Conservation (phyloP, 352 stramenopile species). For the Aphanomyces invadans region DNA sequence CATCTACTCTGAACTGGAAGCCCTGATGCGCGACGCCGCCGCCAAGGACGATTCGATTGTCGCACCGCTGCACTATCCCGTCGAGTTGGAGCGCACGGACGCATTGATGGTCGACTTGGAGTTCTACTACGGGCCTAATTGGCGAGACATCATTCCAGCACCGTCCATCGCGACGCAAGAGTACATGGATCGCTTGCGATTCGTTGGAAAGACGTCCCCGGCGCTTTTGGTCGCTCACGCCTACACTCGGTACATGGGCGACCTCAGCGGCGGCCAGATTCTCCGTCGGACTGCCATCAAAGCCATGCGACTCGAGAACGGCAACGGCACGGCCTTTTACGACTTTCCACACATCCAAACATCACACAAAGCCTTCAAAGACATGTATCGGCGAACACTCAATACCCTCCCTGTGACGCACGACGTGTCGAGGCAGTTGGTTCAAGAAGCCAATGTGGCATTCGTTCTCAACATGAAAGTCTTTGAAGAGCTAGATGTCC, state of each 20-base stretch:
- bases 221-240: slow-evolving; percentile 57
- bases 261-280: slow-evolving; percentile 64
- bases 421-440: slow-evolving; percentile 33
- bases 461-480: slow-evolving; percentile 70
- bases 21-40: slow-evolving; percentile 2
- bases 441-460: slow-evolving; percentile 61
- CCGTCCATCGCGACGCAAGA: slow-evolving; percentile 43
- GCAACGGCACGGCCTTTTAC: slow-evolving; percentile 45
- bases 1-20: slow-evolving; percentile 55
- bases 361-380: slow-evolving; percentile 54
- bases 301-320: slow-evolving; percentile 29
- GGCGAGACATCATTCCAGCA: slow-evolving; percentile 25
- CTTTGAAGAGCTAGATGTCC: slow-evolving; percentile 67
- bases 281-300: slow-evolving; percentile 44
- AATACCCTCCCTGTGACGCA: slow-evolving; percentile 37
- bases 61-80: slow-evolving; percentile 45
- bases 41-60: slow-evolving; percentile 25
- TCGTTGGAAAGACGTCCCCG: slow-evolving; percentile 35
- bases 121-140: slow-evolving; percentile 47
- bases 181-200: slow-evolving; percentile 50
- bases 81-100: slow-evolving; percentile 36
- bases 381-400: slow-evolving; percentile 46
- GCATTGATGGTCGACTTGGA: slow-evolving; percentile 42
- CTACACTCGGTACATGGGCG: slow-evolving; percentile 76
- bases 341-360: slow-evolving; percentile 44